Percentiles rank a stretch among this genome's conserved stretches.
Conservation (phyloP, 306 rosid species). For the Geum urbanum region DNA sequence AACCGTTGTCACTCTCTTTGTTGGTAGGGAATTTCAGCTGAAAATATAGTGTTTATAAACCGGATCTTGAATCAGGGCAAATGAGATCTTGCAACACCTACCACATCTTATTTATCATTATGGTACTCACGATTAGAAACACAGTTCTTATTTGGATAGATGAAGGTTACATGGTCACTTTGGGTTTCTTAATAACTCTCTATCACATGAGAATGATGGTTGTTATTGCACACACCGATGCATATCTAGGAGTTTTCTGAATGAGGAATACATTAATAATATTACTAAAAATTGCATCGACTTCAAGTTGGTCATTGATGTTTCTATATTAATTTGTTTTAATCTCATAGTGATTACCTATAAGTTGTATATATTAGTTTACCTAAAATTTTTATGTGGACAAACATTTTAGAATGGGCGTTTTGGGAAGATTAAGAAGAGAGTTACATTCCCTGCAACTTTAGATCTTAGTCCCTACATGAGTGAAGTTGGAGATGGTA, state of each 20-base stretch:
- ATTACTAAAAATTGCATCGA: background rate
- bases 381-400: constrained; percentile 16
- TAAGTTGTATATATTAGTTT: constrained; percentile 3
- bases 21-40: background rate
- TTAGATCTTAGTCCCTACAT: constrained; percentile 78
- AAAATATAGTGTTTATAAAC: background rate
- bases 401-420: constrained; percentile 73
- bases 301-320: constrained; percentile 7
- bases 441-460: constrained; percentile 82
- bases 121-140: background rate
- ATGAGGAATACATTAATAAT: background rate
- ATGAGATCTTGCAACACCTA: background rate
- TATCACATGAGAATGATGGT: background rate
- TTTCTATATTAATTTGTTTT: background rate
- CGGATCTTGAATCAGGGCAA: background rate
- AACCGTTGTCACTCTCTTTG: background rate
- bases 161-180: background rate
- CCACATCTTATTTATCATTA: background rate
- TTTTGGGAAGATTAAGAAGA: constrained; percentile 92
- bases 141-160: background rate
- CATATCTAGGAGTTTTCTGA: background rate
- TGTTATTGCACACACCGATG: background rate
- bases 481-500: constrained; percentile 74
- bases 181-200: background rate
- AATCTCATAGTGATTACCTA: background rate